These are phyloP conservation scores for Exobasidium rhododendri DNA, from an alignment of 1,284 basidiomycete species.

Conservation along the genomic window DNA sequence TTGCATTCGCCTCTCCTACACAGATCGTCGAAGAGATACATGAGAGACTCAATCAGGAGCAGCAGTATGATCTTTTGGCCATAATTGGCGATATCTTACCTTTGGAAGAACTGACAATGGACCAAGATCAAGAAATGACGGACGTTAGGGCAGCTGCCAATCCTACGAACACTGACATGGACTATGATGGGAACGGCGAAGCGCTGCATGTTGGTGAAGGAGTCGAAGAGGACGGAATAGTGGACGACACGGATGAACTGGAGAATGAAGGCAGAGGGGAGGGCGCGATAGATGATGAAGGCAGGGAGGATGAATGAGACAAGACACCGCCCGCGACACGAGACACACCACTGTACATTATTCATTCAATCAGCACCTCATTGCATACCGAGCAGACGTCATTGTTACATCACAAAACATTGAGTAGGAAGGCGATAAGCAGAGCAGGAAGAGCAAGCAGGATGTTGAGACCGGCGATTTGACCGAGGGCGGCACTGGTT, in stretches of 20 bases:
- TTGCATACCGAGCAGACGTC: not conserved
- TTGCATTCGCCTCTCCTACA: too few relatives aligned
- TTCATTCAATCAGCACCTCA: not conserved
- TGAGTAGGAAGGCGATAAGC: conserved; percentile 49
- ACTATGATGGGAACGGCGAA: conserved; percentile 42
- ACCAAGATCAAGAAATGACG: conserved; percentile 2
- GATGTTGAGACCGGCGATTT: not conserved
- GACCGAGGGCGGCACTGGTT: not conserved
- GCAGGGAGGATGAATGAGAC: conserved; percentile 41
- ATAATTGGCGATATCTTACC: conserved; percentile 61
- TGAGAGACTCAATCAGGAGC: conserved; percentile 67
- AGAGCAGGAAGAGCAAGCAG: conserved; percentile 5
- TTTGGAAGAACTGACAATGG: conserved; percentile 13
- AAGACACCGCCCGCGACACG: too few relatives aligned
- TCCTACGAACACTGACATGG: conserved; percentile 34
- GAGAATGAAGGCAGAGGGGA: conserved; percentile 30
- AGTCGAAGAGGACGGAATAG: not conserved
- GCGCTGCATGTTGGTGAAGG: conserved; percentile 24
- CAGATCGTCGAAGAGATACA: conserved; percentile 88
- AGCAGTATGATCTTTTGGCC: conserved; percentile 68
- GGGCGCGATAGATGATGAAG: conserved; percentile 51
- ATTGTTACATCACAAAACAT: not conserved
- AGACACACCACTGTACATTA: not conserved
- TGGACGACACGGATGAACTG: conserved; percentile 36
- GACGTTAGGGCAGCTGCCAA: conserved; percentile 4